Percentiles rank a stretch among this genome's conserved stretches.
Conservation (phyloP, 805 yeast species). For the Suhomyces canberraensis region DNA sequence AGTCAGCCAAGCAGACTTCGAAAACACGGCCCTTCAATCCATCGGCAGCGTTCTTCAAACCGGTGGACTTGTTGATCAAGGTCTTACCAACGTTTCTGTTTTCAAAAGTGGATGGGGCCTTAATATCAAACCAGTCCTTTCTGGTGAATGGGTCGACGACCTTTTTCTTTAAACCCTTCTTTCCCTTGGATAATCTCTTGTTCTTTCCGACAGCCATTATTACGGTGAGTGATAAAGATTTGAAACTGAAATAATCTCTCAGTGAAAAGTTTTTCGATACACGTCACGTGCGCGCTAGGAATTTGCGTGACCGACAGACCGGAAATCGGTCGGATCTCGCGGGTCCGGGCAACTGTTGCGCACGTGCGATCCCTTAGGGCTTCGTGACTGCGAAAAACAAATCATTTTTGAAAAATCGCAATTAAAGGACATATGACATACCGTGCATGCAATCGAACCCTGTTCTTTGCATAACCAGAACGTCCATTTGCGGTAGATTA, state of each 20-base stretch:
- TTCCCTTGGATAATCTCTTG: constrained; percentile 84
- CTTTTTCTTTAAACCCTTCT: constrained; percentile 99
- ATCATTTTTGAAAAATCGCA: no score
- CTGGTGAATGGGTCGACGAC: constrained; percentile 99
- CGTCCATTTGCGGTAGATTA: no score
- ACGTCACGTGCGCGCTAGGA: background rate
- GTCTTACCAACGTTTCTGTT: constrained; percentile 99
- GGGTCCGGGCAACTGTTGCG: no score
- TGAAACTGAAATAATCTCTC: background rate
- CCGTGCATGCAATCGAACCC: no score
- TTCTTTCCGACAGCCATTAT: constrained; percentile 57
- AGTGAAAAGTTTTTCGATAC: constrained; percentile 2
- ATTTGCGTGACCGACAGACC: constrained; percentile 1
- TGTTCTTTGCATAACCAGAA: no score
- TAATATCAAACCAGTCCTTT: constrained; percentile 98
- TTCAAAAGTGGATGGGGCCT: constrained; percentile 98
- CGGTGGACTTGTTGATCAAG: constrained; percentile 96
- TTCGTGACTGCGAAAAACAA: no score
- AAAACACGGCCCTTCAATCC: constrained; percentile 97
- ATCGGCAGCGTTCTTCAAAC: constrained; percentile 97
- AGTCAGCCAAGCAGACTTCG: constrained; percentile 95
- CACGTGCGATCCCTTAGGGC: no score
- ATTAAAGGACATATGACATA: no score
- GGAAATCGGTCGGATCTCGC: background rate
- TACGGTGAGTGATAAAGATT: no score